Base-by-base conservation (phyloP, 2,329 filamentous ascomycete genomes). In the Sclerotinia sclerotiorum region DNA sequence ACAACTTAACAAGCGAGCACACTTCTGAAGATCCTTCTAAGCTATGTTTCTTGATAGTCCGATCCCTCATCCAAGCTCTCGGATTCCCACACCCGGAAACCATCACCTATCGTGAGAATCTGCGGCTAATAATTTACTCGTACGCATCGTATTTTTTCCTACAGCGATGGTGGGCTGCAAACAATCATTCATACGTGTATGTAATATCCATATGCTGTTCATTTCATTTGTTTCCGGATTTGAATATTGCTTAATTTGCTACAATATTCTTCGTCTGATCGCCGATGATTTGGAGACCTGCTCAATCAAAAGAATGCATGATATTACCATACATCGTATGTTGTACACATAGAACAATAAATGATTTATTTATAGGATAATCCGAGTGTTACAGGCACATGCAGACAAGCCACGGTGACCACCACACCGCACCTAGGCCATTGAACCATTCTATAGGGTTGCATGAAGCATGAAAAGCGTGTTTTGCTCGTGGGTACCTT, bases 1-100 rank as follows among this genome's bases (percentile, higher is more conserved):
- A 42, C 39, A 42, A 42, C 39, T 42, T 42, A 42, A 49, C 46
- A 67, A 62, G 65, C 65, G 65, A 67, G 58, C 29, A 62, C 60
- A 48, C 13, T 32, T 48, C 27, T 57, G 51, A 44, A 46, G 52
- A 65, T 65, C 63, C 27, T 65, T 58, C n/a, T 35, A 65, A 48
- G 35, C 48, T 24, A 39, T 42, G 13, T 67, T 62, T 24, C 56
- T 62, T 39, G 44, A 52, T 65, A 65, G 49, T 42, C 62, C 62
- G 65, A 67, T 67, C 65, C 65, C 58, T 61, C 56, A 67, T 67
- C 65, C 65, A 67, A 67, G 65, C 48, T 62, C 65, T 67, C 65
- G 65, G 65, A 67, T 54, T 54, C 35, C 27, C 29, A 42, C 60
- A 46, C 65, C 65, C 48, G 65, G 56, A 67, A 29, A 55, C 56